phyloP scores from a whole-genome alignment of 2,329 filamentous ascomycete genomes.

The Clarireedia hainanense region DNA sequence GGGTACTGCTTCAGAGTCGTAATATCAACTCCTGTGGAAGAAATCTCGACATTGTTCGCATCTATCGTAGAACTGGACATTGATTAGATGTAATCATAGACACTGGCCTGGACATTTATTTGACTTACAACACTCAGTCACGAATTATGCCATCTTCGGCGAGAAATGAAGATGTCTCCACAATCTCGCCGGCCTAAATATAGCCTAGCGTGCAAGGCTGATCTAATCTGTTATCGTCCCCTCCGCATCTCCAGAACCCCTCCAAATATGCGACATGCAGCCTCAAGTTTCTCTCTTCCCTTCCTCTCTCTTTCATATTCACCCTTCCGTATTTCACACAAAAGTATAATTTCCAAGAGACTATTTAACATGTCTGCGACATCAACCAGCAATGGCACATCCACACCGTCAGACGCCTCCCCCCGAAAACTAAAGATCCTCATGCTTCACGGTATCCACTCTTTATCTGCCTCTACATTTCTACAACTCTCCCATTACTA shows the following conservation, averaged over 20 bases:
- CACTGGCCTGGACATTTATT: too few species aligned
- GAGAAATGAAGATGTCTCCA: too few species aligned
- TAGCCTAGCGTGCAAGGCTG: not conserved
- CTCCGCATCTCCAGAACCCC: not conserved
- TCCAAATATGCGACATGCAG: not conserved
- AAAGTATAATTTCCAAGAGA: not conserved
- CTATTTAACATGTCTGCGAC: not conserved
- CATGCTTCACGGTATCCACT: slow-evolving; percentile 61
- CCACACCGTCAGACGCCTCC: not conserved
- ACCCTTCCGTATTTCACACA: not conserved
- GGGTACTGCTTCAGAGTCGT: too few species aligned
- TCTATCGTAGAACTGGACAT: too few species aligned
- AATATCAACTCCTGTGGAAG: too few species aligned
- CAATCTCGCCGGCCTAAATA: not conserved
- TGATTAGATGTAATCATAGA: too few species aligned
- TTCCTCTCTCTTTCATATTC: not conserved
- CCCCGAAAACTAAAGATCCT: slow-evolving; percentile 51
- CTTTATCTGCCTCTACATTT: not conserved
- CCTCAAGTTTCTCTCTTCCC: not conserved
- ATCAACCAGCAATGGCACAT: not conserved
- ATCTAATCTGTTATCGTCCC: not conserved
- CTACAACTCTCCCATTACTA: not conserved
- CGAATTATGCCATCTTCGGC: too few species aligned
- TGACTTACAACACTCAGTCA: too few species aligned
- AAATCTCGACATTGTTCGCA: too few species aligned